A percentile compares a stretch with the other conserved stretches of the same genome.
phyloP scores from a whole-genome alignment of 495 filamentous ascomycete genomes.

The Hypoxylon intermedium region DNA sequence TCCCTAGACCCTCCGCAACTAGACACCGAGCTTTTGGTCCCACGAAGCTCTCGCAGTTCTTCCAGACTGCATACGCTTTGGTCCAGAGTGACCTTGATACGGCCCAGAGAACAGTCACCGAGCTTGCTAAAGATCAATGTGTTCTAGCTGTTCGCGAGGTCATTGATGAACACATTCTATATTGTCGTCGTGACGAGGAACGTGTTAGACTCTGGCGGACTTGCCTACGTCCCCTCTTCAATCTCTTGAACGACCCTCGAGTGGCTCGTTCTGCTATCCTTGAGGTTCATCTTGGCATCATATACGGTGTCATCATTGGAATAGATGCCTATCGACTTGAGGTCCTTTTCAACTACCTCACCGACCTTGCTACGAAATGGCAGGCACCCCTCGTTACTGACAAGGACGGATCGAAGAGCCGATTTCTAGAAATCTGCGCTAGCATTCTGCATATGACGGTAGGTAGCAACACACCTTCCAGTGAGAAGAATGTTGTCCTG shows the following conservation, averaged over 20 bases:
- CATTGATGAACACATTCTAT: conserved; percentile 12
- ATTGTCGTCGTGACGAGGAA: background rate
- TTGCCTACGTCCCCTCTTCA: conserved; percentile 23
- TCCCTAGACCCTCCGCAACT: background rate
- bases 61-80: conserved; percentile 16
- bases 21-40: background rate
- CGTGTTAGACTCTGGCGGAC: conserved; percentile 17
- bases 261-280: conserved; percentile 22
- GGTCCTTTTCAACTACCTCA: conserved; percentile 19
- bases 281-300: conserved; percentile 14
- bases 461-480: conserved; percentile 36
- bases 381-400: background rate
- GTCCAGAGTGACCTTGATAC: conserved; percentile 13
- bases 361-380: conserved; percentile 15
- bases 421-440: conserved; percentile 36
- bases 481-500: conserved; percentile 29
- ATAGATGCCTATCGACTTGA: conserved; percentile 13
- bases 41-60: conserved; percentile 10
- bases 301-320: conserved; percentile 23
- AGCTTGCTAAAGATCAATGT: conserved; percentile 19
- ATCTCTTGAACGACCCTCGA: conserved; percentile 17
- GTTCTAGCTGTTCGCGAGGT: conserved; percentile 14
- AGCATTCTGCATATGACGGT: conserved; percentile 34
- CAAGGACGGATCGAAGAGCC: conserved; percentile 9
- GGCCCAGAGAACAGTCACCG: conserved; percentile 10